Evolutionary conservation across 2,329 filamentous ascomycete genomes (phyloP).

Genomic region (Dryadomyces sulphureus): DNA sequence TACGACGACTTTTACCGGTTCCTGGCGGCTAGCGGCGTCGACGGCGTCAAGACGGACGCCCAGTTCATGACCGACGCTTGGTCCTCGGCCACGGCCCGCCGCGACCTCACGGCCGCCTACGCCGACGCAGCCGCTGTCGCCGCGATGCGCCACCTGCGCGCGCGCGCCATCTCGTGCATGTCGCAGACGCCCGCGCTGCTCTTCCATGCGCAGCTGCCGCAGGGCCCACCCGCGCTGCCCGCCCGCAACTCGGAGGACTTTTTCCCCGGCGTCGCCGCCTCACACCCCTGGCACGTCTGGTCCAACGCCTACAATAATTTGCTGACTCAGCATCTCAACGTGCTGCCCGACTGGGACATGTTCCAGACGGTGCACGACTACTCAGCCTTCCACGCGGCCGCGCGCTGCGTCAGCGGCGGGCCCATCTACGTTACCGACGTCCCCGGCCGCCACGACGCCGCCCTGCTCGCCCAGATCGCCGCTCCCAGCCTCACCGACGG

Average conservation of each 20-base stretch:
- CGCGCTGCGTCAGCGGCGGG: conserved; percentile 76
- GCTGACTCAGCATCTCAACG: conserved; percentile 70
- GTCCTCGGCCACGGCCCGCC: conserved; percentile 51
- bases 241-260: conserved; percentile 85
- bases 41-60: conserved; percentile 83
- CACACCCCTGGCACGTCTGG: conserved; percentile 92
- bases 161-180: conserved; percentile 84
- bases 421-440: conserved; percentile 90
- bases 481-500: conserved; percentile 48
- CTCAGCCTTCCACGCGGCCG: conserved; percentile 76
- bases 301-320: conserved; percentile 82
- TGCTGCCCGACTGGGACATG: conserved; percentile 71
- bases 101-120: conserved; percentile 57
- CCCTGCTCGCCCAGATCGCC: conserved; percentile 67
- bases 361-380: conserved; percentile 53
- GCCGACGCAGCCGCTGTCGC: conserved; percentile 77
- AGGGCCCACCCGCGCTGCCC: conserved; percentile 57
- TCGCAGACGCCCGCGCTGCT: conserved; percentile 75
- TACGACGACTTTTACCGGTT: conserved; percentile 90
- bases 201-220: conserved; percentile 69
- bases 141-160: conserved; percentile 62
- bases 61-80: conserved; percentile 81
- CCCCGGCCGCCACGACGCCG: conserved; percentile 65
- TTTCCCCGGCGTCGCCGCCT: conserved; percentile 67
- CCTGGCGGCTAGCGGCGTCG: conserved; percentile 56